These are phyloP conservation scores for Lathyrus aphaca DNA, from an alignment of 306 rosid species.

Conservation along the genomic window DNA sequence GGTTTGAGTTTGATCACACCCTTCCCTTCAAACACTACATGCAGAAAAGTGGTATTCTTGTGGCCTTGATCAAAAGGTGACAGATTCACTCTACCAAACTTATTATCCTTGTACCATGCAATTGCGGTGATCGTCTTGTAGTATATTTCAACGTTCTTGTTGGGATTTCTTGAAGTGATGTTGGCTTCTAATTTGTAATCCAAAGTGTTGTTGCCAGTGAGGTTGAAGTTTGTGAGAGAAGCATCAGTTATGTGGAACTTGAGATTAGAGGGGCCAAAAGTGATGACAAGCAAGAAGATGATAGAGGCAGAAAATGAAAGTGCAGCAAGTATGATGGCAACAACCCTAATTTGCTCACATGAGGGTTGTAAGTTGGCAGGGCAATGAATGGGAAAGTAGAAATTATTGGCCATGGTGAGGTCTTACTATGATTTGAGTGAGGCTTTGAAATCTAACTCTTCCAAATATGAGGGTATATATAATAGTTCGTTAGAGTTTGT, in stretches of 20 bases:
- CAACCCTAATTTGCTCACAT: too few species aligned
- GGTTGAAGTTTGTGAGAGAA: neutral
- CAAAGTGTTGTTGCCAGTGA: too few species aligned
- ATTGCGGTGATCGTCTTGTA: neutral
- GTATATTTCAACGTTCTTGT: neutral
- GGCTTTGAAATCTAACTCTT: neutral
- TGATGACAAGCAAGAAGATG: neutral
- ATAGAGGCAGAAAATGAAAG: too few species aligned
- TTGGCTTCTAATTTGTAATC: too few species aligned
- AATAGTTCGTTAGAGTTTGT: neutral
- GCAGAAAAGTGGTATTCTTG: neutral
- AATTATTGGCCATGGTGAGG: neutral
- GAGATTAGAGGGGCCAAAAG: neutral
- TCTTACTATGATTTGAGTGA: neutral
- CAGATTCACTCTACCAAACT: neutral
- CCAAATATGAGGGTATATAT: too few species aligned
- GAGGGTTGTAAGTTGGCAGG: too few species aligned
- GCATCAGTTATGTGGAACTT: neutral
- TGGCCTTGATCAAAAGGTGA: neutral
- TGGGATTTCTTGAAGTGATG: neutral
- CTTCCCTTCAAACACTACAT: neutral
- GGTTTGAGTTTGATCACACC: neutral
- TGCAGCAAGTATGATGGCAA: too few species aligned
- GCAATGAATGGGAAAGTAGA: too few species aligned
- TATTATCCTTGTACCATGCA: neutral